phyloP scores from a whole-genome alignment of 148 eudicot species.

The Camellia granthamiana region DNA sequence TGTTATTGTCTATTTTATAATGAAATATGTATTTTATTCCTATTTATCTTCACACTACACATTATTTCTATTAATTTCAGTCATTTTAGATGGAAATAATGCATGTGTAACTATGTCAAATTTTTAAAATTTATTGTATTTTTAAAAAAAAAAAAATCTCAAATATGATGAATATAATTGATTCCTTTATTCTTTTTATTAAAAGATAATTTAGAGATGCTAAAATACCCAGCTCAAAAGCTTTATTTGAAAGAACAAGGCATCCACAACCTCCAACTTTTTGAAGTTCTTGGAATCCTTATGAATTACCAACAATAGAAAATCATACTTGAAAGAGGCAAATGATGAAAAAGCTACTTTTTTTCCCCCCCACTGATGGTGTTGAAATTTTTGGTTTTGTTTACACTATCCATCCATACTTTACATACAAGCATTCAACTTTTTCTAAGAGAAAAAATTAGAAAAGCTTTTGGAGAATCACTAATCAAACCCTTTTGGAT shows the following conservation, averaged over 20 bases:
- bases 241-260: slow-evolving; percentile 26
- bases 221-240: slow-evolving; percentile 24
- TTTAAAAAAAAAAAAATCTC: no score
- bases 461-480: slow-evolving; percentile 25
- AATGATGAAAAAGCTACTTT: slow-evolving; percentile 36
- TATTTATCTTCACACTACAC: no score
- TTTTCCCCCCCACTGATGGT: slow-evolving; percentile 31
- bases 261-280: slow-evolving; percentile 21
- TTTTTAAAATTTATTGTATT: no score
- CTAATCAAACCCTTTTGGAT: slow-evolving; percentile 25
- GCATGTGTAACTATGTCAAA: no score
- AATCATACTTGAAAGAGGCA: slow-evolving; percentile 31
- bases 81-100: no score
- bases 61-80: no score
- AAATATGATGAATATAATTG: no score
- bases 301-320: slow-evolving; percentile 28
- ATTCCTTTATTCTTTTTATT: not conserved
- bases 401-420: slow-evolving; percentile 31
- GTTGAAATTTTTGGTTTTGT: slow-evolving; percentile 31
- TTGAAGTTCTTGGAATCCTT: slow-evolving; percentile 25
- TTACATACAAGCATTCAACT: slow-evolving; percentile 55
- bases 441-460: slow-evolving; percentile 22
- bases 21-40: no score
- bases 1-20: no score
- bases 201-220: slow-evolving; percentile 19